Percentiles rank a stretch among this genome's conserved stretches.
Evolutionary conservation across 306 rosid genomes (phyloP).

Genomic region (Notholithocarpus densiflorus): DNA sequence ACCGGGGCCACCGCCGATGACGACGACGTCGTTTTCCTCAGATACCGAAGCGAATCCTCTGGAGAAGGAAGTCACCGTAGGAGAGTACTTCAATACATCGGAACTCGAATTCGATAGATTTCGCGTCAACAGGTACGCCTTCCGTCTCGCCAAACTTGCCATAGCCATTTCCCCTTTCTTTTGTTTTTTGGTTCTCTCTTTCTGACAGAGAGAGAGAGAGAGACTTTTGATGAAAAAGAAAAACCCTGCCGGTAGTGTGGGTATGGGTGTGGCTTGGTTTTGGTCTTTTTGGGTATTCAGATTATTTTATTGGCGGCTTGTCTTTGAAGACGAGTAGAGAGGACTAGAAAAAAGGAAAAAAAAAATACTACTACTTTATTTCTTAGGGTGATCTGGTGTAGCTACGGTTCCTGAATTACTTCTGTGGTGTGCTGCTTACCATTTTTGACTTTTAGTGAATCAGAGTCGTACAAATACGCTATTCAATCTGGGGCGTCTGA

Average conservation of each 20-base stretch:
- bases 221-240: too few relatives aligned
- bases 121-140: slow-evolving; percentile 52
- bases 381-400: not conserved
- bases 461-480: not conserved
- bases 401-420: not conserved
- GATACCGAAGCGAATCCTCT: slow-evolving; percentile 88
- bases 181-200: too few relatives aligned
- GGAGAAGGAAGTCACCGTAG: slow-evolving; percentile 41
- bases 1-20: slow-evolving; percentile 98
- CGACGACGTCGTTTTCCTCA: slow-evolving; percentile 87
- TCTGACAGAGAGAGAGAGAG: too few relatives aligned
- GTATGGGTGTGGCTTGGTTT: not conserved
- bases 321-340: not conserved
- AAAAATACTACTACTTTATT: too few relatives aligned
- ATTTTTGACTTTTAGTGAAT: not conserved
- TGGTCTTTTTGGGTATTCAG: not conserved
- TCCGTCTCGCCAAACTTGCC: slow-evolving; percentile 84
- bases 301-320: not conserved
- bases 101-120: slow-evolving; percentile 33
- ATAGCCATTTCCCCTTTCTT: slow-evolving; percentile 42
- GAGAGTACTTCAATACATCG: slow-evolving; percentile 45
- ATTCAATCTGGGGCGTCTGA: not conserved
- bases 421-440: not conserved
- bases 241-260: not conserved
- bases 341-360: not conserved